A percentile compares a stretch with the other conserved stretches of the same genome.
phyloP scores from a whole-genome alignment of 768 basidiomycete genomes.

The Leccinum pellstonianum region DNA sequence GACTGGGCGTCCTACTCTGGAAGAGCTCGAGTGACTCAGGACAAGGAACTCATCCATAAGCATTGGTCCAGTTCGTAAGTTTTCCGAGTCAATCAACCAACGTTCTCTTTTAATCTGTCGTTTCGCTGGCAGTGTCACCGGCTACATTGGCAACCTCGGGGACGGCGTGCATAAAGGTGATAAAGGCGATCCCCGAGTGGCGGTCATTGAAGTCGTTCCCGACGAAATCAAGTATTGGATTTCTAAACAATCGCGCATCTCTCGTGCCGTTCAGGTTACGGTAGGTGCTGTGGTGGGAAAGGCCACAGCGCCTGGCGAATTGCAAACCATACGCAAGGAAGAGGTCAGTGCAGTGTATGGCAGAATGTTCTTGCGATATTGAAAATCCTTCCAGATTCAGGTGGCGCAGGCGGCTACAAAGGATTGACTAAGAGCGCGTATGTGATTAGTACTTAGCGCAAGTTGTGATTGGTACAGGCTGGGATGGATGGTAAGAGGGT shows the following conservation, averaged over 20 bases:
- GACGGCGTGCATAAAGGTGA: constrained; percentile 87
- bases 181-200: constrained; percentile 73
- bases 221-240: constrained; percentile 83
- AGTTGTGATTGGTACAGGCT: constrained; percentile 6
- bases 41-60: constrained; percentile 61
- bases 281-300: constrained; percentile 59
- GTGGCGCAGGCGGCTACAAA: constrained; percentile 11
- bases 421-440: constrained; percentile 8
- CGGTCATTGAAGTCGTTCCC: constrained; percentile 75
- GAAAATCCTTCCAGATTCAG: constrained; percentile 17
- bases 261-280: constrained; percentile 60
- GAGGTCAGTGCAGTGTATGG: constrained; percentile 52
- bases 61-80: constrained; percentile 59
- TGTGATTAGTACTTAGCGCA: not conserved
- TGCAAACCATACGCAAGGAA: constrained; percentile 67
- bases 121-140: constrained; percentile 45
- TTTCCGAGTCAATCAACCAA: not conserved
- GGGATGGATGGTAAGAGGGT: constrained; percentile 16
- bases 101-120: not conserved
- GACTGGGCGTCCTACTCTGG: constrained; percentile 83
- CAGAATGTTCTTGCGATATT: not conserved
- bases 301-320: constrained; percentile 67
- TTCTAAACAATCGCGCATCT: constrained; percentile 56
- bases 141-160: constrained; percentile 85
- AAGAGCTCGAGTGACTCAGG: constrained; percentile 61